phyloP scores from a whole-genome alignment of 192 early-diverging fungal genomes.

The Polychytrium aggregatum region DNA sequence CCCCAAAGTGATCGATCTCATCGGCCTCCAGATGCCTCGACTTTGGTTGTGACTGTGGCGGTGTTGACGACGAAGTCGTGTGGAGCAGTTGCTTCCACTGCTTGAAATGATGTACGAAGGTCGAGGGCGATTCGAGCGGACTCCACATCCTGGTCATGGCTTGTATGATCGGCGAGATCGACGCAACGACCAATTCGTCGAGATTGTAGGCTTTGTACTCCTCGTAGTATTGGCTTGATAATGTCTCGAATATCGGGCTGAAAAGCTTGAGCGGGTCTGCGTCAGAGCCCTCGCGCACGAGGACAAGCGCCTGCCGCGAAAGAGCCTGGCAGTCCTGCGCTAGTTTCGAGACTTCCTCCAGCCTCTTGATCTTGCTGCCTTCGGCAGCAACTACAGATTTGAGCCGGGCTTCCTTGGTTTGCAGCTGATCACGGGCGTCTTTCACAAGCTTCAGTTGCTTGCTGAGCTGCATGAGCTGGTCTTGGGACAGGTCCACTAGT shows the following conservation, averaged over 20 bases:
- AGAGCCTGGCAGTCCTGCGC: too few species aligned
- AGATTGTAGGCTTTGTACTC: constrained; percentile 48
- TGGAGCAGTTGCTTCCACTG: constrained; percentile 52
- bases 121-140: constrained; percentile 47
- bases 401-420: too few species aligned
- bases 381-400: too few species aligned
- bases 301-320: too few species aligned
- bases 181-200: constrained; percentile 54
- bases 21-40: too few species aligned
- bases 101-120: constrained; percentile 33
- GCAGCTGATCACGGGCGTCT: constrained; percentile 10
- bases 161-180: constrained; percentile 42
- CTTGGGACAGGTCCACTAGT: constrained; percentile 56
- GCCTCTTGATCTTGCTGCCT: too few species aligned
- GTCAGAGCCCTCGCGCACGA: too few species aligned
- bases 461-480: constrained; percentile 54
- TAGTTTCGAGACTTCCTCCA: too few species aligned
- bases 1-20: too few species aligned
- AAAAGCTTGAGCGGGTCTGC: too few species aligned
- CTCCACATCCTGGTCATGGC: constrained; percentile 45
- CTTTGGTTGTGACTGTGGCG: too few species aligned
- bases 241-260: constrained; percentile 47
- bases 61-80: too few species aligned
- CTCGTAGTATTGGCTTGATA: constrained; percentile 41
- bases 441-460: constrained; percentile 41